These are phyloP conservation scores for Mycena floridula DNA, from an alignment of 768 basidiomycete genomes.

Conservation along the genomic window DNA sequence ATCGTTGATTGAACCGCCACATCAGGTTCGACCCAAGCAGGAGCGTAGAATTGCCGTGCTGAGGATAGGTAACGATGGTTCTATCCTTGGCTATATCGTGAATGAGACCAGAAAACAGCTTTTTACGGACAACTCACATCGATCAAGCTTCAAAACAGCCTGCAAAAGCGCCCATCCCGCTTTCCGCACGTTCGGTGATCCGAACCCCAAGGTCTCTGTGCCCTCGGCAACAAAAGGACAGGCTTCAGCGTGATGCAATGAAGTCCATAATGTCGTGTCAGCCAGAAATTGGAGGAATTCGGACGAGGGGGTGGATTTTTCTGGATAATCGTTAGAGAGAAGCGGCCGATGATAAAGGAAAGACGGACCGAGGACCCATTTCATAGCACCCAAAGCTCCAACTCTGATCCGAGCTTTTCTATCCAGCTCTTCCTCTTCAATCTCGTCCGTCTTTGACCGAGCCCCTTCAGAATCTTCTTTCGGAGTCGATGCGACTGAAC, in stretches of 20 bases:
- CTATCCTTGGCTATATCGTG: too few relatives aligned
- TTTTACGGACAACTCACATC: too few relatives aligned
- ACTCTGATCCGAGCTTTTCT: slow-evolving; percentile 63
- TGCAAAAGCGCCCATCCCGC: slow-evolving; percentile 62
- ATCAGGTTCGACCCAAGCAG: slow-evolving; percentile 66
- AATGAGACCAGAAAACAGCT: too few relatives aligned
- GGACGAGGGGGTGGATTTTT: not conserved
- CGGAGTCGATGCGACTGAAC: too few relatives aligned
- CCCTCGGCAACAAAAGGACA: slow-evolving; percentile 42
- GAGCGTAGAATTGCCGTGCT: slow-evolving; percentile 60
- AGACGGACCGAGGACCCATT: slow-evolving; percentile 56
- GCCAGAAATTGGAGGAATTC: slow-evolving; percentile 22
- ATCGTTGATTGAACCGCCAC: slow-evolving; percentile 56
- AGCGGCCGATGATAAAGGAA: not conserved
- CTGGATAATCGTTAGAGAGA: too few relatives aligned
- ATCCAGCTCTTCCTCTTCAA: slow-evolving; percentile 68
- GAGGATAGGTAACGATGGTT: slow-evolving; percentile 36
- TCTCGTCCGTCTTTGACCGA: slow-evolving; percentile 46
- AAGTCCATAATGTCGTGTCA: slow-evolving; percentile 56
- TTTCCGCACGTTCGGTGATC: slow-evolving; percentile 68
- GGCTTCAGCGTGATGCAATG: slow-evolving; percentile 36
- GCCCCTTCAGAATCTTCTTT: slow-evolving; percentile 29
- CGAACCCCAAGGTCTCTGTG: slow-evolving; percentile 47
- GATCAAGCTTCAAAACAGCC: too few relatives aligned
- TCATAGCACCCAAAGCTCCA: slow-evolving; percentile 58